Conservation (phyloP, 1,139 yeast species). For the Diutina pseudorugosa region DNA sequence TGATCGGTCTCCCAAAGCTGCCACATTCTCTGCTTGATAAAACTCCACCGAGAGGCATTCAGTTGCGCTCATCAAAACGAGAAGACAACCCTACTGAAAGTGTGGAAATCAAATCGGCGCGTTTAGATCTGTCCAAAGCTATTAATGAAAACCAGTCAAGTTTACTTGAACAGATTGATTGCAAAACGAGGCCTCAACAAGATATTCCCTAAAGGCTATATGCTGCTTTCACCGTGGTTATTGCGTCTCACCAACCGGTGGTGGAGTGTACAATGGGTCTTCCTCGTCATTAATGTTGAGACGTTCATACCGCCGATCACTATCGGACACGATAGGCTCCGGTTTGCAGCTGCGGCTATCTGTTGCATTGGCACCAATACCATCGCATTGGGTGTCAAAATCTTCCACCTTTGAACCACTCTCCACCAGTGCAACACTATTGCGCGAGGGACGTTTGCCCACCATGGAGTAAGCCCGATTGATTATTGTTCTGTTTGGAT, state of each 20-base stretch:
- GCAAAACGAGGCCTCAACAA: too few species aligned
- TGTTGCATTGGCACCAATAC: not conserved
- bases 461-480: constrained; percentile 19
- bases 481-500: constrained; percentile 30
- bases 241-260: not conserved
- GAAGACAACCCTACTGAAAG: not conserved
- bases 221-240: not conserved
- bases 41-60: not conserved
- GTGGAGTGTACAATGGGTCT: not conserved
- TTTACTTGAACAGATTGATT: too few species aligned
- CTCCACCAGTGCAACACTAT: constrained; percentile 1
- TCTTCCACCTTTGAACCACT: not conserved
- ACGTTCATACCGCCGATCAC: not conserved
- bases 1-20: not conserved
- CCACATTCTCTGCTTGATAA: not conserved
- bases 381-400: not conserved
- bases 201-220: too few species aligned
- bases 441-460: constrained; percentile 1
- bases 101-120: not conserved
- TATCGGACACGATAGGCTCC: not conserved
- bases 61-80: not conserved
- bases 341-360: not conserved
- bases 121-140: not conserved
- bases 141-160: not conserved
- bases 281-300: not conserved